Percentiles rank a stretch among this genome's conserved stretches.
Evolutionary conservation across 2,329 filamentous ascomycete genomes (phyloP).

Genomic region (Sphaerulina vaccinii): DNA sequence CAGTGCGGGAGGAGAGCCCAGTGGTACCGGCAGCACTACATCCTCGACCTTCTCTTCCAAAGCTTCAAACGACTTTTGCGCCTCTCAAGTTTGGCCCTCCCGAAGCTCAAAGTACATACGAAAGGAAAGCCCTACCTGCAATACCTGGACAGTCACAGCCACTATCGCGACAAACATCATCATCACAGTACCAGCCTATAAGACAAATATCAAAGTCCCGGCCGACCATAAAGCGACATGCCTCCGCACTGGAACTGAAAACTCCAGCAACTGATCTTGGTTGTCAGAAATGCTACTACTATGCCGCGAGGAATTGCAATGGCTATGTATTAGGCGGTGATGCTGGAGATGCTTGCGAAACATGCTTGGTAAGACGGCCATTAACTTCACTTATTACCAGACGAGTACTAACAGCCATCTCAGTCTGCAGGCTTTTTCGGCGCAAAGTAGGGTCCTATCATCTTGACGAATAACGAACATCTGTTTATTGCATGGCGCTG

Average conservation of each 20-base stretch:
- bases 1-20: slow-evolving; percentile 4
- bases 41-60: slow-evolving; percentile 29
- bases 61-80: slow-evolving; percentile 25
- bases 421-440: slow-evolving; percentile 37
- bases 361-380: slow-evolving; percentile 31
- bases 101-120: slow-evolving; percentile 24
- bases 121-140: slow-evolving; percentile 24
- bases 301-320: slow-evolving; percentile 38
- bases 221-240: background rate
- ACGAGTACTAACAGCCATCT: slow-evolving; percentile 11
- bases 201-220: too few relatives aligned
- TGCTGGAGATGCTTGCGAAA: slow-evolving; percentile 38
- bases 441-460: slow-evolving; percentile 16
- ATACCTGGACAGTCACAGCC: slow-evolving; percentile 17
- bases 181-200: slow-evolving; percentile 15
- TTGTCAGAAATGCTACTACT: slow-evolving; percentile 40
- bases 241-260: background rate
- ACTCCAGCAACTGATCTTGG: slow-evolving; percentile 28
- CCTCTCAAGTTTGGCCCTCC: slow-evolving; percentile 23
- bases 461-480: slow-evolving; percentile 1
- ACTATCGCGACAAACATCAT: slow-evolving; percentile 13
- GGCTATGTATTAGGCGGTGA: slow-evolving; percentile 38
- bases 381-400: background rate
- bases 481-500: slow-evolving; percentile 8
- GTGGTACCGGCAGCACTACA: slow-evolving; percentile 1